Base-by-base conservation (phyloP, 495 filamentous ascomycete species). In the Hypoxylon lienhwacheense region DNA sequence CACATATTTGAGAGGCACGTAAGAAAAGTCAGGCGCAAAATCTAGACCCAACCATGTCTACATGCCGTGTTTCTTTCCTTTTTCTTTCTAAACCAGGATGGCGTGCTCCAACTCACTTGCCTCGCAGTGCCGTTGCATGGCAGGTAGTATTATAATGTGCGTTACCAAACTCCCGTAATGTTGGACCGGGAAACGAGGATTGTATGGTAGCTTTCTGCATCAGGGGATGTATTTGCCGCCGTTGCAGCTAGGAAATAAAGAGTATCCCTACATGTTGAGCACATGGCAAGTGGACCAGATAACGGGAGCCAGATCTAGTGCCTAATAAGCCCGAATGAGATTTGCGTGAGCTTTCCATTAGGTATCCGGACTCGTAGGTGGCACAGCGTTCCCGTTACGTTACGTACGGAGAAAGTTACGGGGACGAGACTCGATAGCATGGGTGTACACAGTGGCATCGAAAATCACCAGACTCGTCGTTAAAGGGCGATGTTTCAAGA, bases 71-170 rank as follows among this genome's bases (percentile, higher is more conserved):
- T 36, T 15, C 41, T 5, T 24, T 24, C 28, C 35, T 20, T 20
- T 25, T 20, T 4, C 32, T 24, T 6, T 2, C n/a, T n/a, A n/a
- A n/a, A n/a, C n/a, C n/a, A 33, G 17, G 36, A 36, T 61, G 47
- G 52, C 52, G 41, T 61, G 52, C 55, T 53, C 22, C 22, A 47
- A 25, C 12, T 34, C 32, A 48, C 36, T 48, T 52, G 47, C 47
- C 52, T 56, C 52, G 58, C 52, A 53, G 47, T 47, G 34, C 36
- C 29, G 52, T 61, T 61, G 36, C 58, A 61, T 56, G 34, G 19
- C 41, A 61, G 40, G 52, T 43, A 37, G 41, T 40, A 37, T 33
- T 17, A 22, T 26, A 33, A 10, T 39, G 12, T 14, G 14, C 1
- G 25, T 17, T 42, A 29, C 36, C 2, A 25, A 41, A 14, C 25